Evolutionary conservation across 257 asterid genomes (phyloP).

Genomic region (Nicotiana tomentosiformis): DNA sequence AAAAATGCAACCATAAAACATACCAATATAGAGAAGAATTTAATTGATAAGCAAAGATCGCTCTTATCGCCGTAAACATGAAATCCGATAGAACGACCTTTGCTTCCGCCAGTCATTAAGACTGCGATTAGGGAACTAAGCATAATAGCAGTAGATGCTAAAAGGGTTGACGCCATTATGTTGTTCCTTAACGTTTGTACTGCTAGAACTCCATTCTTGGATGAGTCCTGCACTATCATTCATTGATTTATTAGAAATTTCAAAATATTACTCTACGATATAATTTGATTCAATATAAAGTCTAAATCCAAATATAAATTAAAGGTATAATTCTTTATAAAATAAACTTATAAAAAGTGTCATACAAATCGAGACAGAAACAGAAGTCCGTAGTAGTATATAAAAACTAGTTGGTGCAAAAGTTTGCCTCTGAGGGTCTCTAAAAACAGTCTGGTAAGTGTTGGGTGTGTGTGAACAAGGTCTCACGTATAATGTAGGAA

Average conservation of each 20-base stretch:
- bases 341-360: no score
- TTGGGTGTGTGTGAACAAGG: no score
- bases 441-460: no score
- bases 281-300: no score
- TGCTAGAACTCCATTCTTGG: slow-evolving; percentile 67
- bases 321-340: no score
- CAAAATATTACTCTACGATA: background rate
- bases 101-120: slow-evolving; percentile 47
- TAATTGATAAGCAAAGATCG: slow-evolving; percentile 42
- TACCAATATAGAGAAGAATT: slow-evolving; percentile 57
- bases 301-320: no score
- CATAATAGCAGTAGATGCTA: slow-evolving; percentile 81
- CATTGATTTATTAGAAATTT: background rate
- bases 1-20: slow-evolving; percentile 77
- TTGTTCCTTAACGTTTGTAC: slow-evolving; percentile 86
- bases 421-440: no score
- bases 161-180: slow-evolving; percentile 88
- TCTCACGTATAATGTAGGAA: no score
- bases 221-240: slow-evolving; percentile 36
- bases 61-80: slow-evolving; percentile 35
- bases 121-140: slow-evolving; percentile 77
- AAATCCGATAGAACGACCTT: slow-evolving; percentile 14
- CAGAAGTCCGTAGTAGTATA: no score
- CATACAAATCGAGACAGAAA: no score
- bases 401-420: no score